phyloP scores from a whole-genome alignment of 2,329 filamentous ascomycete genomes.

The Aspergillus cejpii region DNA sequence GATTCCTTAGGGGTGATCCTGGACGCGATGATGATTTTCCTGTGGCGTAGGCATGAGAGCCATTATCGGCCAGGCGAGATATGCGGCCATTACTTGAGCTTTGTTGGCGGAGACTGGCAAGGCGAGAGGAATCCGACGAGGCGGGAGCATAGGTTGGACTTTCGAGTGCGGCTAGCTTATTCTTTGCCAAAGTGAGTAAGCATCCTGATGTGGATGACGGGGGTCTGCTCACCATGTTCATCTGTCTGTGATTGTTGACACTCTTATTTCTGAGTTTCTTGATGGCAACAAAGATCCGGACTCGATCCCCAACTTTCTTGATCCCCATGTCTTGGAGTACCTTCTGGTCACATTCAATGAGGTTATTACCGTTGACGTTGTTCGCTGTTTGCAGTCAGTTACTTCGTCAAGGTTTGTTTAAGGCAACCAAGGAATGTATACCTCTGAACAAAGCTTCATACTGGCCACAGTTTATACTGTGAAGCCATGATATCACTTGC shows the following conservation, averaged over 20 bases:
- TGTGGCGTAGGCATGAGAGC: conserved; percentile 37
- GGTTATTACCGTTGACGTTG: conserved; percentile 94
- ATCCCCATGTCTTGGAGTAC: conserved; percentile 97
- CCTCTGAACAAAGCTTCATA: conserved; percentile 83
- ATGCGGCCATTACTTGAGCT: conserved; percentile 55
- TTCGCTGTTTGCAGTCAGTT: conserved; percentile 51
- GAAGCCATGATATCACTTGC: conserved; percentile 82
- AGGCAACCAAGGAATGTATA: conserved; percentile 23
- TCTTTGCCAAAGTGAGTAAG: conserved; percentile 45
- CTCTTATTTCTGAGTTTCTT: conserved; percentile 74
- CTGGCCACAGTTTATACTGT: conserved; percentile 84
- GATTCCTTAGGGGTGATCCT: conserved; percentile 59
- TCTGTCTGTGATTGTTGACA: conserved; percentile 70
- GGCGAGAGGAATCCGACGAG: conserved; percentile 60
- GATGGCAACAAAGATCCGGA: conserved; percentile 79
- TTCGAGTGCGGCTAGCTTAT: conserved; percentile 77
- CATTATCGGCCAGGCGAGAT: conserved; percentile 43
- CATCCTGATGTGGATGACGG: background rate
- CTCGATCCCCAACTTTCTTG: conserved; percentile 93
- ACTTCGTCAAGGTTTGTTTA: conserved; percentile 5
- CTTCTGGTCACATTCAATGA: conserved; percentile 94
- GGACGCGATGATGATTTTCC: conserved; percentile 60
- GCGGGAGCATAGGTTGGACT: conserved; percentile 50
- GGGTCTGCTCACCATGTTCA: conserved; percentile 63
- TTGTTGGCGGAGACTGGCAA: conserved; percentile 50